Evolutionary conservation across 352 stramenopile genomes (phyloP).

Genomic region (Pythium folliculosum): DNA sequence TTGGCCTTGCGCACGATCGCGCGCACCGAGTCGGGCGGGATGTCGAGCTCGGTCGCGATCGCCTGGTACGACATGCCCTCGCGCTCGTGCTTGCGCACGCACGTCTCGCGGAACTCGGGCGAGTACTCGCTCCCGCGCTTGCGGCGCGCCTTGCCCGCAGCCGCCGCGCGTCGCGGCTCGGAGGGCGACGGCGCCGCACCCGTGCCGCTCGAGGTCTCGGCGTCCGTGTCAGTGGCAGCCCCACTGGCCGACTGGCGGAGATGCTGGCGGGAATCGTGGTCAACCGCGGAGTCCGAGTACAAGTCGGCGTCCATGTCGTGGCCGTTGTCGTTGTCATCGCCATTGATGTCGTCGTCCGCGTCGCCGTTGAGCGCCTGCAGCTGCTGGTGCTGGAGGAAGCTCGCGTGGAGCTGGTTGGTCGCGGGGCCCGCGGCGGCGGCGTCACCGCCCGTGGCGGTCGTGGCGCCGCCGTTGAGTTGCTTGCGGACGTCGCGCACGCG

Average conservation of each 20-base stretch:
- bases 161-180: not conserved
- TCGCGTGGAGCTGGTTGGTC: not conserved
- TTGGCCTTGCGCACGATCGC: conserved; percentile 70
- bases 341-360: not conserved
- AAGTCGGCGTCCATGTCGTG: conserved; percentile 9
- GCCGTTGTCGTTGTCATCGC: not conserved
- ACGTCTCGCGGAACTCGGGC: conserved; percentile 50
- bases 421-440: no score
- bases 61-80: conserved; percentile 56
- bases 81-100: conserved; percentile 51
- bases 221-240: conserved; percentile 6
- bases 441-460: no score
- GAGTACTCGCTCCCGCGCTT: conserved; percentile 62
- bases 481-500: conserved; percentile 37
- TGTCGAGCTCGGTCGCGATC: conserved; percentile 55
- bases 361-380: conserved; percentile 5
- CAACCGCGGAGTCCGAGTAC: conserved; percentile 1
- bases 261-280: not conserved
- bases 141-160: conserved; percentile 20
- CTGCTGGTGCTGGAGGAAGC: conserved; percentile 1
- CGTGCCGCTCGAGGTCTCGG: conserved; percentile 2
- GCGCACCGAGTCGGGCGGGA: conserved; percentile 60
- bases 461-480: conserved; percentile 11
- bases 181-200: not conserved
- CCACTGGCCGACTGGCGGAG: not conserved